Evolutionary conservation across 2,329 filamentous ascomycete species (phyloP).

Genomic region (Endoconidiophora polonica): DNA sequence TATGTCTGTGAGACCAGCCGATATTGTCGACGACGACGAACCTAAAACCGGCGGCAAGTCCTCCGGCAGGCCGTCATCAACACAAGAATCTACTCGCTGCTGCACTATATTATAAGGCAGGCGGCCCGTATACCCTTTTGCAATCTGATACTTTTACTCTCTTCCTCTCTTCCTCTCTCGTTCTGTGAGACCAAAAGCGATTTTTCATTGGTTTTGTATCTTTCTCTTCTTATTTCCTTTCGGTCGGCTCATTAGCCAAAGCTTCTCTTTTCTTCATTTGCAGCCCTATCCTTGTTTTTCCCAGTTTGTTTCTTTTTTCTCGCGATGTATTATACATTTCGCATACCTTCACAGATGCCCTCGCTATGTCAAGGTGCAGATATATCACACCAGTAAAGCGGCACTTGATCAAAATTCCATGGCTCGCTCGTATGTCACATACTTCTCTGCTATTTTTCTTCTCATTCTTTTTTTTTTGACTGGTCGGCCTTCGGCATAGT

Average conservation of each 20-base stretch:
- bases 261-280: background rate
- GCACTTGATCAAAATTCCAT: too few relatives aligned
- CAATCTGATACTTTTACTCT: background rate
- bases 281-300: background rate
- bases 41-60: slow-evolving; percentile 47
- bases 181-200: background rate
- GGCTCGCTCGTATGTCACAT: too few relatives aligned
- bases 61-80: slow-evolving; percentile 24
- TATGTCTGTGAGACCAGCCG: slow-evolving; percentile 80
- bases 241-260: too few relatives aligned
- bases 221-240: background rate
- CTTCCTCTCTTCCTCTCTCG: background rate
- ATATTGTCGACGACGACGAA: slow-evolving; percentile 67
- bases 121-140: too few relatives aligned
- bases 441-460: too few relatives aligned
- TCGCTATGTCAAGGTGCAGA: too few relatives aligned
- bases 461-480: too few relatives aligned
- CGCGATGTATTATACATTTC: background rate
- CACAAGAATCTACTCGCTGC: slow-evolving; percentile 28
- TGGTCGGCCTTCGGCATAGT: too few relatives aligned
- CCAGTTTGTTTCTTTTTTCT: background rate
- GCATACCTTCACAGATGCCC: too few relatives aligned
- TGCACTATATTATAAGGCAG: slow-evolving; percentile 34
- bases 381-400: too few relatives aligned
- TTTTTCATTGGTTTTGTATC: slow-evolving; percentile 1